Percentiles rank a stretch among this genome's conserved stretches.
Conservation (phyloP, 306 rosid species). For the Myrica gale region DNA sequence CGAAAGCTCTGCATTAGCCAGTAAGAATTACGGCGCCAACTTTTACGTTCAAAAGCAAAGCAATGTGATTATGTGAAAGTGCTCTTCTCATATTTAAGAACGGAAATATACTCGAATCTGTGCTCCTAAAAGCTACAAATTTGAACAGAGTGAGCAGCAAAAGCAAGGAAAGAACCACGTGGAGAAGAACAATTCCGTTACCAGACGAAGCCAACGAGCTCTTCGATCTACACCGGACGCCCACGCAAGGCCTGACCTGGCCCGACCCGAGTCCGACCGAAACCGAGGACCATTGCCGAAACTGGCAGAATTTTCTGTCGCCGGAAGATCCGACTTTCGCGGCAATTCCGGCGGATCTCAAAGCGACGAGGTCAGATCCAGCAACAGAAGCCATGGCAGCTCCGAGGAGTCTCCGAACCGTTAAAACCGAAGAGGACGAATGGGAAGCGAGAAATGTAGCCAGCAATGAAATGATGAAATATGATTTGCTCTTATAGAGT, state of each 20-base stretch:
- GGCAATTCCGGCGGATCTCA: constrained; percentile 37
- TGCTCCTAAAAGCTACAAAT: background rate
- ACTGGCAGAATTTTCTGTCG: constrained; percentile 31
- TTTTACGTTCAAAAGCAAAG: background rate
- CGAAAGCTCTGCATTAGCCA: background rate
- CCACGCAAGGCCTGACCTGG: constrained; percentile 31
- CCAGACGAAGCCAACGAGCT: constrained; percentile 46
- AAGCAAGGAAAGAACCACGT: background rate
- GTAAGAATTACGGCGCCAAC: background rate
- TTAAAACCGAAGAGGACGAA: constrained; percentile 10
- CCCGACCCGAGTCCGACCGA: constrained; percentile 13
- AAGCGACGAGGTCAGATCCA: constrained; percentile 55
- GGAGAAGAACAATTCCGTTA: constrained; percentile 18
- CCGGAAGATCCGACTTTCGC: constrained; percentile 27
- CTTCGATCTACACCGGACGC: constrained; percentile 48
- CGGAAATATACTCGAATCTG: background rate
- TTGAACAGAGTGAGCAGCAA: background rate
- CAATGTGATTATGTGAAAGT: background rate
- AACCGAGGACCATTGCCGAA: constrained; percentile 55
- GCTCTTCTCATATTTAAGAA: background rate
- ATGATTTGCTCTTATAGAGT: constrained; percentile 1
- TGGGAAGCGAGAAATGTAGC: constrained; percentile 20
- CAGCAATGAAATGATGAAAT: constrained; percentile 28
- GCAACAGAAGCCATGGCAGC: constrained; percentile 65
- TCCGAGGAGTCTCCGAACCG: constrained; percentile 30